Evolutionary conservation across 1,139 yeast species (phyloP), one percentile per base, ranked within the genome.

Genomic region (Wickerhamiella infanticola): DNA sequence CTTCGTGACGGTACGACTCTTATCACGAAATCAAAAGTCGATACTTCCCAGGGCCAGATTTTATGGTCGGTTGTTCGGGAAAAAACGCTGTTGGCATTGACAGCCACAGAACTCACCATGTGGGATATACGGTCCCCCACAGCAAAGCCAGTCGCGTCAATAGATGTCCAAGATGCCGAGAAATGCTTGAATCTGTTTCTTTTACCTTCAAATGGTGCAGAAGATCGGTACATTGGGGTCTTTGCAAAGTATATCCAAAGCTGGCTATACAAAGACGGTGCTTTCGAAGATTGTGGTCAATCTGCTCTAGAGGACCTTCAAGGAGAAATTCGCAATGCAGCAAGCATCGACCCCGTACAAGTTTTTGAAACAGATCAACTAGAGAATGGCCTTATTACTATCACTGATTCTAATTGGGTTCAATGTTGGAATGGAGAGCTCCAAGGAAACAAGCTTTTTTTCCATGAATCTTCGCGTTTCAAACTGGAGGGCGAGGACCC

Each of bases 81-180:
- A 8, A 64, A 62, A 48, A 66, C 75, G 2, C 23, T 38, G n/a
- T 58, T 77, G 1, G 64, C 76, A 0, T 56, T 76, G 1, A 60
- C 70, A 13, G 65, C 64, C 9, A 58, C 63, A 11, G 57, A 62
- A 29, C 50, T 85, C 7, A 69, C 76, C 23, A 64, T 81, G 5
- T 85, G 90, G 88, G 77, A 79, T 50, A 77, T 90, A 49, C 55
- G 58, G 13, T 44, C 47, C 31, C 54, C 50, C 29, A 48, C 35
- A 29, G 66, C 56, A 4, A 42, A 4, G 3, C 13, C 26, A 4
- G 11, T 37, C 6, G 33, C 39, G 1, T 23, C 41, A 7, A 27
- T 29, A 1, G 23, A 24, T 18, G 25, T 41, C 3, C 23, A 24
- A 13, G 3, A 4, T 13, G n/a, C 6, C 35, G 37, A 37, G 8